phyloP scores from a whole-genome alignment of 176 grass and related monocot species.

The Carex kokanica region DNA sequence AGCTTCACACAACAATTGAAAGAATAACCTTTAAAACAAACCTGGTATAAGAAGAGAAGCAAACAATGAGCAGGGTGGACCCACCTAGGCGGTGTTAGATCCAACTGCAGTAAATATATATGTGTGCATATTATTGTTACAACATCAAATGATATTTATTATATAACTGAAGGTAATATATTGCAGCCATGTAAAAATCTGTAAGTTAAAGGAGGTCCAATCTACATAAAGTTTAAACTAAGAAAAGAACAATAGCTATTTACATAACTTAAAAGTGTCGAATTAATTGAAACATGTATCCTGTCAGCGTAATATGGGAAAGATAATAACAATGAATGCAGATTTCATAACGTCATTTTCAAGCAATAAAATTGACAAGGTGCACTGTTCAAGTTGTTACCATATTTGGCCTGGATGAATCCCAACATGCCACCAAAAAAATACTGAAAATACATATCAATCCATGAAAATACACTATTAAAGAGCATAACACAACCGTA shows the following conservation, averaged over 20 bases:
- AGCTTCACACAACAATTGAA: background rate
- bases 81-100: constrained; percentile 94
- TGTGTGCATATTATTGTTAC: constrained; percentile 28
- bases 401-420: constrained; percentile 58
- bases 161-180: background rate
- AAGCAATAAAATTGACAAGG: background rate
- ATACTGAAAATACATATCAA: constrained; percentile 36
- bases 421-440: constrained; percentile 42
- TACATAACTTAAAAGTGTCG: constrained; percentile 88
- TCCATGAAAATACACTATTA: background rate
- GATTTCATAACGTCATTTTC: constrained; percentile 10
- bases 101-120: constrained; percentile 83
- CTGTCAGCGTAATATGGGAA: constrained; percentile 86
- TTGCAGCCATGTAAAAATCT: background rate
- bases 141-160: constrained; percentile 8
- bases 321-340: constrained; percentile 15
- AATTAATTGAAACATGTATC: constrained; percentile 71
- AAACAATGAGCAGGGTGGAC: constrained; percentile 91
- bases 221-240: constrained; percentile 20
- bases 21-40: constrained; percentile 41
- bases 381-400: background rate
- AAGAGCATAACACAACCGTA: background rate
- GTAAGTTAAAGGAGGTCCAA: background rate
- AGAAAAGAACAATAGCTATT: constrained; percentile 31
- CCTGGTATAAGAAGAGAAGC: constrained; percentile 99